Evolutionary conservation across 1,139 yeast species (phyloP).

Genomic region (Candida labiduridarum): DNA sequence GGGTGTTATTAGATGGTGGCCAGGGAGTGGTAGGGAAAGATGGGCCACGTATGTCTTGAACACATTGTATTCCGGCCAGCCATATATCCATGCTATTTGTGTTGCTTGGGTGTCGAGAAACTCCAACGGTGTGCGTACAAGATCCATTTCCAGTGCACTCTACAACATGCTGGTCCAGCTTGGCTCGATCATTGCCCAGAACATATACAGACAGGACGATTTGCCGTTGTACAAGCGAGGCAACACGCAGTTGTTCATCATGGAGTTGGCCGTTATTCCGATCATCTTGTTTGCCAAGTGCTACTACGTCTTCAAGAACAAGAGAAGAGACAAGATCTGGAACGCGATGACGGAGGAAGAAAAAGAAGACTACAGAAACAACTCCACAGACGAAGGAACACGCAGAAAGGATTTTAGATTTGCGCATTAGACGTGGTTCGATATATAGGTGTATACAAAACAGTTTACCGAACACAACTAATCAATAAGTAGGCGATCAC

Average conservation of each 20-base stretch:
- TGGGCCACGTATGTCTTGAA: slow-evolving; percentile 59
- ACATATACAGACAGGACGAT: slow-evolving; percentile 60
- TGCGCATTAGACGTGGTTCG: slow-evolving; percentile 16
- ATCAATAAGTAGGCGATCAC: no score
- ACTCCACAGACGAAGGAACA: slow-evolving; percentile 54
- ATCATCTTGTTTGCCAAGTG: slow-evolving; percentile 24
- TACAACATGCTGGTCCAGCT: slow-evolving; percentile 65
- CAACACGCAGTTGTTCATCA: slow-evolving; percentile 31
- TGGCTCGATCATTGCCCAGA: slow-evolving; percentile 51
- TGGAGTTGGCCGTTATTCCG: slow-evolving; percentile 21
- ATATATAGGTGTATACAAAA: no score
- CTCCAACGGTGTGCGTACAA: slow-evolving; percentile 57
- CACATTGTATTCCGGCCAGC: slow-evolving; percentile 47
- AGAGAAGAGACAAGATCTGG: slow-evolving; percentile 49
- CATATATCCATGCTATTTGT: no score
- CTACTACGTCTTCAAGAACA: slow-evolving; percentile 53
- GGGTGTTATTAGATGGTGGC: slow-evolving; percentile 53
- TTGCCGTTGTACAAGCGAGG: no score
- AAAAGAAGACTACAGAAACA: slow-evolving; percentile 42
- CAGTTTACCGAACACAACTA: no score
- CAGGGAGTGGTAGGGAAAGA: slow-evolving; percentile 43
- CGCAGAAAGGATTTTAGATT: slow-evolving; percentile 56
- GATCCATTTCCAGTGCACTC: slow-evolving; percentile 59
- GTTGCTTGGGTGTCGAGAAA: slow-evolving; percentile 66
- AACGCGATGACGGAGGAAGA: slow-evolving; percentile 48